These are phyloP conservation scores for Penicillium crystallinum DNA, from an alignment of 495 filamentous ascomycete species.

Conservation along the genomic window DNA sequence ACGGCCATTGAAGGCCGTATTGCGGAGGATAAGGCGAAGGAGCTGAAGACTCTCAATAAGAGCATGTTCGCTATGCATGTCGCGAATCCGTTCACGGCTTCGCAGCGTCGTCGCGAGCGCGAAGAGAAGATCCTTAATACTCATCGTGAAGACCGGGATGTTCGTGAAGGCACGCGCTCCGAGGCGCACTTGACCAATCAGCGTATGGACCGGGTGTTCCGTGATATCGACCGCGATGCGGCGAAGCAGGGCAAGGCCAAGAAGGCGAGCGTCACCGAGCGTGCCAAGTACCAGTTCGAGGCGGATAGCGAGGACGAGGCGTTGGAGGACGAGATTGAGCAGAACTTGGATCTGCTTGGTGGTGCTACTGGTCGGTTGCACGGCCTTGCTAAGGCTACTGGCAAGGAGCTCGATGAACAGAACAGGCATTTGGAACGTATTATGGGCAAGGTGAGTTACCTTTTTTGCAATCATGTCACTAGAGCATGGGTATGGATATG, in stretches of 20 bases:
- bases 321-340: slow-evolving; percentile 69
- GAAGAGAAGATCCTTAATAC: slow-evolving; percentile 59
- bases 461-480: background rate
- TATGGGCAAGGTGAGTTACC: slow-evolving; percentile 61
- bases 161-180: slow-evolving; percentile 60
- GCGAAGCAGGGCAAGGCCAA: slow-evolving; percentile 29
- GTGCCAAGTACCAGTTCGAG: slow-evolving; percentile 74
- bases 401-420: slow-evolving; percentile 67
- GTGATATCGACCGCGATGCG: slow-evolving; percentile 44
- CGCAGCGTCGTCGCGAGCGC: slow-evolving; percentile 49
- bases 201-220: slow-evolving; percentile 56
- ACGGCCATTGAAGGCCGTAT: slow-evolving; percentile 60
- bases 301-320: slow-evolving; percentile 71
- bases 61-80: slow-evolving; percentile 81
- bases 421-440: slow-evolving; percentile 72
- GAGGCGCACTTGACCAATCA: slow-evolving; percentile 55
- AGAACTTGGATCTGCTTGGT: slow-evolving; percentile 56
- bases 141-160: slow-evolving; percentile 60
- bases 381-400: slow-evolving; percentile 61
- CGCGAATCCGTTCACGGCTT: slow-evolving; percentile 64
- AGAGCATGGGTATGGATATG: background rate
- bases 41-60: slow-evolving; percentile 70
- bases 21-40: slow-evolving; percentile 70
- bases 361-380: slow-evolving; percentile 60
- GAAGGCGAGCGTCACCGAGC: slow-evolving; percentile 57